Base-by-base conservation (phyloP, 129 eudicot genomes). In the Tagetes erecta region DNA sequence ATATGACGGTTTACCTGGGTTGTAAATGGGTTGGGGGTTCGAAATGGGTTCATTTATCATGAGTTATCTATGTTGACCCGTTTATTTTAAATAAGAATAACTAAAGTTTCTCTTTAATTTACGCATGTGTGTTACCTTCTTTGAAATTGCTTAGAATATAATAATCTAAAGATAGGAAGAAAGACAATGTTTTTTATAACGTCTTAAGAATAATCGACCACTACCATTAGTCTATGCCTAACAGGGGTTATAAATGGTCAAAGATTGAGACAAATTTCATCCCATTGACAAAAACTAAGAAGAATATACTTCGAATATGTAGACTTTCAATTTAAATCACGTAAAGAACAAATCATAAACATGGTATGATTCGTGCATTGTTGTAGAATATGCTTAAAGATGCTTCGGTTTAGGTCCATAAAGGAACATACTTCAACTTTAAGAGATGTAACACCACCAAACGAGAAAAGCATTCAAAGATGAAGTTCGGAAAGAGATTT, bases 401-500 rank as follows among this genome's bases (percentile, higher is more conserved):
- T 72, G 71, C 11, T 39, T 57, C 39, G 3, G 12, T 42, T 33
- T 52, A 46, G 6, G 56, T 74, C 14, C 36, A 56, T 69, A 75
- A 68, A 57, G 4, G 72, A 49, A 20, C 10, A 37, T 36, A 70
- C 70, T 68, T 69, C 74, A 64, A 60, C 41, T 31, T 42, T 71
- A 56, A 14, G 65, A 39, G 76, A 63, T 20, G 27, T 20, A 71
- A 64, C 31, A 14, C 40, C 60, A 6, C 9, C 4, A 5, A 44
- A 55, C 39, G 33, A 64, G 62, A 27, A 60, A 60, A 60, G 8
- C 35, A 35, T 4, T 60, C 57, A 69, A 65, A 70, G 14, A 82
- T 79, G 87, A 83, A 79, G 53, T 75, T 53, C 20, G 87, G 84
- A 75, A 83, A 83, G 72, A 74, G 62, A 62, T 58, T 74, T 66